Conservation (phyloP, 768 basidiomycete species). For the Fomitopsis serialis region DNA sequence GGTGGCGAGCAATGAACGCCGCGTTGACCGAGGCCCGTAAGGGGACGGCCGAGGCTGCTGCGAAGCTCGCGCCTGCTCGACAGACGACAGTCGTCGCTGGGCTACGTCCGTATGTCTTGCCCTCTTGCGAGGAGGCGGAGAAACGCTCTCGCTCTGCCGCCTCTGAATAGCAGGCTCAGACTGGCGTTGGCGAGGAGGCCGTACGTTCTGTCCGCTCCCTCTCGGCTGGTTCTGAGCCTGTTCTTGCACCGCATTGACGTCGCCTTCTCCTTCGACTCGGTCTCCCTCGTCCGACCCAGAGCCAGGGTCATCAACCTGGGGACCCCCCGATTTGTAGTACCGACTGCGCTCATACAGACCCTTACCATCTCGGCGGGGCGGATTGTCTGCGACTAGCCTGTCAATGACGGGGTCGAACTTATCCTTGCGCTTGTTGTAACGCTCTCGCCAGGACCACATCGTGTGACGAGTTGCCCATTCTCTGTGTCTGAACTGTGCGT, state of each 20-base stretch:
- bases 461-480: constrained; percentile 75
- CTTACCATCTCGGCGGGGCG: constrained; percentile 12
- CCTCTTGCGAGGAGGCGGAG: background rate
- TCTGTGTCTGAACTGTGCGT: background rate
- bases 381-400: constrained; percentile 3
- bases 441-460: constrained; percentile 82
- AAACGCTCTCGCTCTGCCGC: background rate
- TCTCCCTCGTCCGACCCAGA: constrained; percentile 1
- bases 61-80: background rate
- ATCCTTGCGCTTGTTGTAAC: constrained; percentile 70
- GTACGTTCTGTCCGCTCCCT: background rate
- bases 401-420: constrained; percentile 42
- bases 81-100: background rate
- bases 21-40: background rate
- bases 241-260: background rate
- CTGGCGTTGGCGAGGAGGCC: background rate
- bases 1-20: background rate
- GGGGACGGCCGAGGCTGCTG: background rate
- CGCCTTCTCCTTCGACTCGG: background rate
- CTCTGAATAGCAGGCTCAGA: background rate
- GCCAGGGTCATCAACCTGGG: background rate
- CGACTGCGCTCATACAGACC: constrained; percentile 6
- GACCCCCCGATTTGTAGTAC: background rate
- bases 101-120: constrained; percentile 2
- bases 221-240: background rate